Base-by-base conservation (phyloP, 2,329 filamentous ascomycete genomes). In the Ascochyta viciae-villosae region DNA sequence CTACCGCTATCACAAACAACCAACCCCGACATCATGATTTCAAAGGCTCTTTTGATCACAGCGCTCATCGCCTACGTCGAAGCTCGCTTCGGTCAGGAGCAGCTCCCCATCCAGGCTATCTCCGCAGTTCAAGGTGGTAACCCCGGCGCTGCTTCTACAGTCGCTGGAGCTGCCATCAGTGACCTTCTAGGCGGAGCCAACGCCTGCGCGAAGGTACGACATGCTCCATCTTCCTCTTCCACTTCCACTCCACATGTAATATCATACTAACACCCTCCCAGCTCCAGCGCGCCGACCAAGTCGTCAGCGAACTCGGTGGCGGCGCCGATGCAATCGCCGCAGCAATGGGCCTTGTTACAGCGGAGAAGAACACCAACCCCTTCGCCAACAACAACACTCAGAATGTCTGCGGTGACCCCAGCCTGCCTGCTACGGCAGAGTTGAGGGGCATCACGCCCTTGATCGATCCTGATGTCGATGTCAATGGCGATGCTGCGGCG, bases 281-380 rank as follows among this genome's bases (percentile, higher is more conserved):
- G 82, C 85, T 90, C 63, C 74, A 75, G 22, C 84, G 86, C 41
- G 88, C 86, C 60, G 88, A 90, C 68, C 71, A 86, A 66, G 88
- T 90, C 68, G 81, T 89, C 58, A 67, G 80, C 8, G 75, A 84
- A 49, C 85, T 89, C 31, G 88, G 87, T 49, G 82, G 76, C 41
- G 84, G 85, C 63, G 75, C 81, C n/a, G 77, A 81, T 58, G 86
- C 87, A 61, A 78, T 90, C 54, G 80, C 82, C 13, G 87, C 85
- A 19, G 88, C 88, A 16, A 82, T 82, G 54, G 83, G 82, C 15
- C 81, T 89, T 34, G 87, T 89, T 13, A 82, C 84, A 24, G 87
- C 87, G 4, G 87, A 89, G 80, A 87, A 89, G 76, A 90, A 90
- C 82, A 89, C 89, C 79, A 90, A 90, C 78, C 86, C 86, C 47